Conservation (phyloP, 305 asterid genomes). For the Salvia sclarea region DNA sequence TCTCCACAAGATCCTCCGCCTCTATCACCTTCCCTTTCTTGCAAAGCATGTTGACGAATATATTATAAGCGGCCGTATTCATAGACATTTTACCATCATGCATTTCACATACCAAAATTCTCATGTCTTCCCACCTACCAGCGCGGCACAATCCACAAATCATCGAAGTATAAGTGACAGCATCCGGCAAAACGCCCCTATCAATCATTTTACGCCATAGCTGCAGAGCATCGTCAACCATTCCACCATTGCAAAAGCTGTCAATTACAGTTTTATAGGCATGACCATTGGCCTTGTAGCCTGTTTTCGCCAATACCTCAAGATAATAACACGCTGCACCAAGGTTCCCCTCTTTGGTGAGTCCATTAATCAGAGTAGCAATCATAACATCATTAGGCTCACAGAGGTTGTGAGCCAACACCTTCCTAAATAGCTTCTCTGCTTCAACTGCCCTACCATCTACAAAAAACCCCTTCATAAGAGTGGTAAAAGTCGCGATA, state of each 20-base stretch:
- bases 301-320: background rate
- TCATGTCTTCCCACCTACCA: constrained; percentile 6
- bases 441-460: constrained; percentile 17
- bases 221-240: background rate
- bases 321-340: background rate
- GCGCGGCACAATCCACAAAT: background rate
- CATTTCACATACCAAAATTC: background rate
- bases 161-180: background rate
- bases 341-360: constrained; percentile 12
- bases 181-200: background rate
- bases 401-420: background rate
- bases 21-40: background rate
- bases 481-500: constrained; percentile 5
- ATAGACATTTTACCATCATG: background rate
- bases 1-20: background rate
- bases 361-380: constrained; percentile 18
- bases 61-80: background rate
- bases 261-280: background rate
- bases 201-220: background rate
- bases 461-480: constrained; percentile 16
- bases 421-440: constrained; percentile 11
- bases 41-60: background rate
- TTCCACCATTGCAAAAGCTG: background rate
- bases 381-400: constrained; percentile 17
- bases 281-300: background rate